Evolutionary conservation across 176 grass and related monocot species (phyloP).

Genomic region (Pharus latifolius): DNA sequence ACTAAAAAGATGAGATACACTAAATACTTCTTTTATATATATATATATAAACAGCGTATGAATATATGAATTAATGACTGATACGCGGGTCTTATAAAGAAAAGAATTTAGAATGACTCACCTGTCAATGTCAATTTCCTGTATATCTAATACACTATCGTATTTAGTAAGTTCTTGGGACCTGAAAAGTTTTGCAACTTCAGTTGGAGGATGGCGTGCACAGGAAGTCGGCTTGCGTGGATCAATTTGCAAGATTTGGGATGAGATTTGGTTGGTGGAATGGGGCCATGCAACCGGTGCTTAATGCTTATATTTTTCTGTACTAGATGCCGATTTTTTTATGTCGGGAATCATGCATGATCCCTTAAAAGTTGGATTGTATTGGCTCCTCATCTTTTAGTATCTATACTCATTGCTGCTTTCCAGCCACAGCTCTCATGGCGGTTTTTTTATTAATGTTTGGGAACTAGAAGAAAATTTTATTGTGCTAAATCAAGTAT

Average conservation of each 20-base stretch:
- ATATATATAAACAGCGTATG: no score
- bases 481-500: no score
- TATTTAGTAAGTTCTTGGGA: no score
- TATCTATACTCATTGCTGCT: background rate
- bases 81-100: no score
- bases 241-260: slow-evolving; percentile 13
- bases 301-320: background rate
- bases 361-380: background rate
- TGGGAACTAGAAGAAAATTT: background rate
- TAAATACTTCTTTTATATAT: no score
- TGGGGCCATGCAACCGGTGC: background rate
- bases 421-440: background rate
- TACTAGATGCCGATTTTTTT: slow-evolving; percentile 5
- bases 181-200: background rate
- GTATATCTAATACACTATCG: no score
- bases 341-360: slow-evolving; percentile 11
- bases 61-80: no score
- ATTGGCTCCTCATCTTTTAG: background rate
- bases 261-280: slow-evolving; percentile 27
- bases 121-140: no score
- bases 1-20: no score
- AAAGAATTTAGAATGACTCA: no score
- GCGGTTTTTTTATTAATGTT: background rate
- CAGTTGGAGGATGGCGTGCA: background rate
- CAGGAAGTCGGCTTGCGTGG: background rate